Percentiles rank a stretch among this genome's conserved stretches.
These are phyloP conservation scores for Potentilla sterilis DNA, from an alignment of 306 rosid genomes.

Conservation along the genomic window DNA sequence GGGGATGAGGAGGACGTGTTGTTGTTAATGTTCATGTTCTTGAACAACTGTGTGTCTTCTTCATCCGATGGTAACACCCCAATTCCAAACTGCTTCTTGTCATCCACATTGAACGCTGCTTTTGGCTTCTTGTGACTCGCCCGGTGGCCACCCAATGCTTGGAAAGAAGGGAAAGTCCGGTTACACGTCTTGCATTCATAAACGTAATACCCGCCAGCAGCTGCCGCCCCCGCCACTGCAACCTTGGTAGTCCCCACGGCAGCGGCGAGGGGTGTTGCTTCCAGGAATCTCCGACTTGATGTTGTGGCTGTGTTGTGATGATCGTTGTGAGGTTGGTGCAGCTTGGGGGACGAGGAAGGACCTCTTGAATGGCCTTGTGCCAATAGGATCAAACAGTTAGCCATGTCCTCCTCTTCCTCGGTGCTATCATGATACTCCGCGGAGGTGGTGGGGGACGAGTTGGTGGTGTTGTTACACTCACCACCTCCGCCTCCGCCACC, in stretches of 20 bases:
- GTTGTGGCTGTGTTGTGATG: background rate
- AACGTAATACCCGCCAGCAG: constrained; percentile 43
- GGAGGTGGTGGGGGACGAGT: constrained; percentile 41
- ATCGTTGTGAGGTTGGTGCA: background rate
- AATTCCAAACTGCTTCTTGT: constrained; percentile 14
- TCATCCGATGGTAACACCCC: constrained; percentile 43
- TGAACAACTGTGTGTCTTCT: constrained; percentile 35
- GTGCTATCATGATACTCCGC: constrained; percentile 34
- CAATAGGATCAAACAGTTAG: constrained; percentile 76
- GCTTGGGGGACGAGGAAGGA: constrained; percentile 17
- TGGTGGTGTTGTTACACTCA: background rate
- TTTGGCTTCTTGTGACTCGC: constrained; percentile 89
- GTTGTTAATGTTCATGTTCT: constrained; percentile 22
- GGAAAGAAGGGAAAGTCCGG: constrained; percentile 78
- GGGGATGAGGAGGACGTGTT: constrained; percentile 22
- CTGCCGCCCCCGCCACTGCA: background rate
- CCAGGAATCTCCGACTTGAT: constrained; percentile 52
- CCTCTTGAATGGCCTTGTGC: constrained; percentile 64
- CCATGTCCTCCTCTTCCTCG: constrained; percentile 85
- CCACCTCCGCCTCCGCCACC: constrained; percentile 13
- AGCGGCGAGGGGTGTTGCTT: constrained; percentile 31
- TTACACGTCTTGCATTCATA: constrained; percentile 87
- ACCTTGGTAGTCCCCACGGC: constrained; percentile 3
- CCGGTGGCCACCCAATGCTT: constrained; percentile 85
- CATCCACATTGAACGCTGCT: constrained; percentile 26